Evolutionary conservation across 805 yeast species (phyloP).

Genomic region (Saturnispora diversa): DNA sequence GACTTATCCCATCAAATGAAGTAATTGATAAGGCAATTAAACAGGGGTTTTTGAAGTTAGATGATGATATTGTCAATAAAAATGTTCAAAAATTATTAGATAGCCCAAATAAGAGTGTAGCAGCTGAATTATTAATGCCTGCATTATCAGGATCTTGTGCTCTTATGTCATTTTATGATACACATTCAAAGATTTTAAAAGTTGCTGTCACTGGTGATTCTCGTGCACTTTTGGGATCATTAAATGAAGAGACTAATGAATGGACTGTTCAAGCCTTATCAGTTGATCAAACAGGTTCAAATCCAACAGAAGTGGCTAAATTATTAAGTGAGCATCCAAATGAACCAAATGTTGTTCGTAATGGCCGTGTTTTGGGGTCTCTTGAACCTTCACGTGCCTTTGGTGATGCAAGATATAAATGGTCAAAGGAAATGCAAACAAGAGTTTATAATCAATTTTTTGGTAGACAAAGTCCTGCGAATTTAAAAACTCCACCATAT

Average conservation of each 20-base stretch:
- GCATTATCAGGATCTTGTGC: slow-evolving; percentile 96
- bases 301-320: slow-evolving; percentile 76
- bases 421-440: slow-evolving; percentile 68
- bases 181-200: slow-evolving; percentile 58
- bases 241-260: slow-evolving; percentile 44
- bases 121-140: slow-evolving; percentile 75
- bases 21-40: slow-evolving; percentile 72
- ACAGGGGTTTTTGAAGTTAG: slow-evolving; percentile 73
- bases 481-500: slow-evolving; percentile 84
- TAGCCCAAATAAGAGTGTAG: slow-evolving; percentile 56
- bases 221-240: slow-evolving; percentile 77
- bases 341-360: slow-evolving; percentile 72
- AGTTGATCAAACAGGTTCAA: slow-evolving; percentile 91
- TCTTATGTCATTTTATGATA: slow-evolving; percentile 76
- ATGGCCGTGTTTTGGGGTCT: slow-evolving; percentile 88
- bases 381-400: slow-evolving; percentile 94
- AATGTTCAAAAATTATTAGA: slow-evolving; percentile 62
- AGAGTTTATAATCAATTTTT: slow-evolving; percentile 66
- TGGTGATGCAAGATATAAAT: slow-evolving; percentile 92
- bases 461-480: slow-evolving; percentile 68
- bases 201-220: slow-evolving; percentile 98
- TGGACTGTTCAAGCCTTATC: slow-evolving; percentile 88
- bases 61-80: slow-evolving; percentile 75
- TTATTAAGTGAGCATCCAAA: slow-evolving; percentile 84
- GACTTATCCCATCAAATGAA: slow-evolving; percentile 60